A percentile compares a stretch with the other conserved stretches of the same genome.
These are phyloP conservation scores for Pachysandra terminalis DNA, from an alignment of 164 flowering plant species.

Conservation along the genomic window DNA sequence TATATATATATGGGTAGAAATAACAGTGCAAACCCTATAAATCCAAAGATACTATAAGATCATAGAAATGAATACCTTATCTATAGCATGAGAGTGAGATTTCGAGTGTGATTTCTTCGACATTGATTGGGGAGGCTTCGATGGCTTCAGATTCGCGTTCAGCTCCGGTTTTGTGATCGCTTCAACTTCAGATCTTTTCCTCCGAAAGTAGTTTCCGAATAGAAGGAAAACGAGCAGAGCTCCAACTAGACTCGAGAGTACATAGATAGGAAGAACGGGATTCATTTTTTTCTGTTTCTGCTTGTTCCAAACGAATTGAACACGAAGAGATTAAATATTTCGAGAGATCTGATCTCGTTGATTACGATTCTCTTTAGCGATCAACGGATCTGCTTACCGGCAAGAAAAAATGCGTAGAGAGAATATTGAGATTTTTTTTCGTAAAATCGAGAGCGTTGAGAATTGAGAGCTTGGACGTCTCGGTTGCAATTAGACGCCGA, in stretches of 20 bases:
- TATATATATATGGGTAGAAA: too few relatives aligned
- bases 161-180: slow-evolving; percentile 42
- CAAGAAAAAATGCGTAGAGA: too few relatives aligned
- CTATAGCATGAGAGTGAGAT: slow-evolving; percentile 60
- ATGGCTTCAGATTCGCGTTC: slow-evolving; percentile 23
- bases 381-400: too few relatives aligned
- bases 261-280: slow-evolving; percentile 35
- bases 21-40: slow-evolving; percentile 5
- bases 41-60: background rate
- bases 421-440: too few relatives aligned
- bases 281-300: slow-evolving; percentile 16
- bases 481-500: too few relatives aligned
- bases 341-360: too few relatives aligned
- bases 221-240: slow-evolving; percentile 42
- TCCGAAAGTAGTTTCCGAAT: slow-evolving; percentile 57
- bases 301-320: background rate
- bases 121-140: slow-evolving; percentile 25
- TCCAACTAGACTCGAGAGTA: slow-evolving; percentile 48
- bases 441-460: too few relatives aligned
- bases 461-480: too few relatives aligned
- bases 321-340: background rate
- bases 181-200: slow-evolving; percentile 50
- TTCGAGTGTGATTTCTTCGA: slow-evolving; percentile 56
- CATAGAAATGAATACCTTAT: slow-evolving; percentile 47
- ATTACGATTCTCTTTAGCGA: too few relatives aligned